Conservation (phyloP, 768 basidiomycete genomes). For the Harrya chromipes region DNA sequence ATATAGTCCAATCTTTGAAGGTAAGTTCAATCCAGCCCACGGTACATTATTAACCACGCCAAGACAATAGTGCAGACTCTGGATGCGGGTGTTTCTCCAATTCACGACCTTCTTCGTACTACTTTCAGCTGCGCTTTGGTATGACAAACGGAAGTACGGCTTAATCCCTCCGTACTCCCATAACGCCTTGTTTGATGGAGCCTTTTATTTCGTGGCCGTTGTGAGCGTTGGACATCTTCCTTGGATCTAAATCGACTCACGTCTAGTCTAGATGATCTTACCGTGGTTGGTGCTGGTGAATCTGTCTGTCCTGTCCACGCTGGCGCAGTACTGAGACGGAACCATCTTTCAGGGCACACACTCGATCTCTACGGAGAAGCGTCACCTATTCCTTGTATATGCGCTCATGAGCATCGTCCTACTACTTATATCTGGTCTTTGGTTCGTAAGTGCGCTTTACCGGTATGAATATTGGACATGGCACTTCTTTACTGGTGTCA, state of each 20-base stretch:
- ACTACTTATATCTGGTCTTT: conserved; percentile 36
- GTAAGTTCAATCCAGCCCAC: conserved; percentile 21
- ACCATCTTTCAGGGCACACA: conserved; percentile 41
- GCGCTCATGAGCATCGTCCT: conserved; percentile 37
- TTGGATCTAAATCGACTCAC: neutral
- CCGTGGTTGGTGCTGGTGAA: conserved; percentile 49
- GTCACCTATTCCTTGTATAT: conserved; percentile 39
- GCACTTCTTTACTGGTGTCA: conserved; percentile 48
- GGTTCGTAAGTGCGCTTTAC: conserved; percentile 40
- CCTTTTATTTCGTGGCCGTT: conserved; percentile 38
- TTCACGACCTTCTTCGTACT: conserved; percentile 49
- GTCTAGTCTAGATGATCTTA: conserved; percentile 32
- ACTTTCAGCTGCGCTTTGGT: conserved; percentile 47
- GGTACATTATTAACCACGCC: neutral
- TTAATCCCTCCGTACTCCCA: conserved; percentile 35
- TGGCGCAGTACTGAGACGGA: neutral
- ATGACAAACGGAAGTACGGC: conserved; percentile 42
- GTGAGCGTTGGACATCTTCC: conserved; percentile 30
- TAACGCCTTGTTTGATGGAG: conserved; percentile 38
- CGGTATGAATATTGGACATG: conserved; percentile 34
- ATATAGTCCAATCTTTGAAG: conserved; percentile 47
- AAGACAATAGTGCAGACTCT: conserved; percentile 41
- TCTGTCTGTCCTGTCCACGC: neutral
- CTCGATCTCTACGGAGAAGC: conserved; percentile 45
- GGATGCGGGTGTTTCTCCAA: conserved; percentile 48